These are phyloP conservation scores for Diaporthe caulivora DNA, from an alignment of 2,329 filamentous ascomycete genomes.

Conservation along the genomic window DNA sequence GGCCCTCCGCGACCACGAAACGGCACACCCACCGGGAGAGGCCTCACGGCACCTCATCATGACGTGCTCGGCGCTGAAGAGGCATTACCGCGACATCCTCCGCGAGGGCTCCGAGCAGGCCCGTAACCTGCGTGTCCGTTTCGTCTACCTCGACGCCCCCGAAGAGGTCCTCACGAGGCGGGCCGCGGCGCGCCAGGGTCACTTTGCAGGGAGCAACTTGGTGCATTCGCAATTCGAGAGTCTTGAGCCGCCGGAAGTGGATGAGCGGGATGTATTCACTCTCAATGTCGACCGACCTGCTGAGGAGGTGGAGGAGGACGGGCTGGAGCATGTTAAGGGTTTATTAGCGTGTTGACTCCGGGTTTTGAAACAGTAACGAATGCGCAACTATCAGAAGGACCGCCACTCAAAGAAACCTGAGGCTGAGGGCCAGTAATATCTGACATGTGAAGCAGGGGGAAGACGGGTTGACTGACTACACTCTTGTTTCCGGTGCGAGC, in stretches of 20 bases:
- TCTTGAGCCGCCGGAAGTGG: slow-evolving; percentile 70
- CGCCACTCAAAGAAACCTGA: no score
- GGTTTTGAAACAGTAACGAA: no score
- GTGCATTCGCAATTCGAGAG: slow-evolving; percentile 78
- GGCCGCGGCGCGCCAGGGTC: slow-evolving; percentile 72
- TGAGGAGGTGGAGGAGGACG: slow-evolving; percentile 59
- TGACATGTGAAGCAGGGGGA: no score
- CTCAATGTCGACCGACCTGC: slow-evolving; percentile 61
- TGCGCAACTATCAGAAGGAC: no score
- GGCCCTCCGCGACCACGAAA: slow-evolving; percentile 64
- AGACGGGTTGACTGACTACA: no score
- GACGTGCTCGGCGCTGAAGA: slow-evolving; percentile 84
- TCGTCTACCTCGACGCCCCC: slow-evolving; percentile 77
- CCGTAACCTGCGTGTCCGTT: slow-evolving; percentile 72
- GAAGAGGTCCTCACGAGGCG: slow-evolving; percentile 73
- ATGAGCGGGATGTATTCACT: slow-evolving; percentile 65
- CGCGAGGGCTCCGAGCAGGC: slow-evolving; percentile 69
- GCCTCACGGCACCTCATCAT: slow-evolving; percentile 72
- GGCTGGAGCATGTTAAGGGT: slow-evolving; percentile 48
- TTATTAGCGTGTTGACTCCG: slow-evolving; percentile 11
- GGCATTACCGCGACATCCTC: slow-evolving; percentile 79
- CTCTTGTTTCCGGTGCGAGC: no score
- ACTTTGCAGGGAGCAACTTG: slow-evolving; percentile 83
- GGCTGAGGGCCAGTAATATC: no score
- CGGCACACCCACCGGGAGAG: slow-evolving; percentile 53